Evolutionary conservation across 106 monocot genomes (phyloP), one percentile per base, ranked within the genome.

Genomic region (Cymbidium sinense): DNA sequence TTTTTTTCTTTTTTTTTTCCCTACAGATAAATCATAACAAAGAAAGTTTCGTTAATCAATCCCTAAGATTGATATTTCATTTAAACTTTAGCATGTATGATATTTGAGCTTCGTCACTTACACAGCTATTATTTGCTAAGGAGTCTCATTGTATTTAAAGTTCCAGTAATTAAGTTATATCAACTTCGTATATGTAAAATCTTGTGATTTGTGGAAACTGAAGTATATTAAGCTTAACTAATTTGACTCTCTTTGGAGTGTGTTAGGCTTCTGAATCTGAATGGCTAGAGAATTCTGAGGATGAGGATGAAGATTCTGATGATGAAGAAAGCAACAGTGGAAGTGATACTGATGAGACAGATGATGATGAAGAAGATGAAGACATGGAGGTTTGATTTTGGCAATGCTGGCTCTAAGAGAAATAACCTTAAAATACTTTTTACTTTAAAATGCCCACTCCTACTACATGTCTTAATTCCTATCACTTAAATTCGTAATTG

Each of bases 281-380:
- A 76, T 98, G 98, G 98, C 72, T 88, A 77, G 98, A 94, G 82
- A 79, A 85, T 76, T 94, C 94, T 77, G 98, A 98, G 9, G 87
- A 94, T 36, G 93, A 91, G 0, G 95, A 91, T 23, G 89, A 94
- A 65, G 84, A 86, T 76, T 70, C 78, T 43, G 86, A 89, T 5
- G 89, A 92, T 75, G 89, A 88, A 19, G 85, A 82, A 64, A 84
- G 81, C 33, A 64, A 80, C 15, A 87, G 70, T 75, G 91, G 43
- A 58, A 82, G 82, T 77, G 82, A 78, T 71, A 70, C 75, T 74
- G 84, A 85, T 74, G 94, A 94, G 50, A 71, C 79, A 43, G 85
- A 83, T 79, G 87, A 91, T n/a, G 85, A 88, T 10, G 88, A 85
- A 30, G 83, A 92, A 55, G 88, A 87, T 29, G 81, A 81, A 50